Percentiles rank a stretch among this genome's conserved stretches.
Conservation (phyloP, 768 basidiomycete genomes). For the Tulasnella sp. region DNA sequence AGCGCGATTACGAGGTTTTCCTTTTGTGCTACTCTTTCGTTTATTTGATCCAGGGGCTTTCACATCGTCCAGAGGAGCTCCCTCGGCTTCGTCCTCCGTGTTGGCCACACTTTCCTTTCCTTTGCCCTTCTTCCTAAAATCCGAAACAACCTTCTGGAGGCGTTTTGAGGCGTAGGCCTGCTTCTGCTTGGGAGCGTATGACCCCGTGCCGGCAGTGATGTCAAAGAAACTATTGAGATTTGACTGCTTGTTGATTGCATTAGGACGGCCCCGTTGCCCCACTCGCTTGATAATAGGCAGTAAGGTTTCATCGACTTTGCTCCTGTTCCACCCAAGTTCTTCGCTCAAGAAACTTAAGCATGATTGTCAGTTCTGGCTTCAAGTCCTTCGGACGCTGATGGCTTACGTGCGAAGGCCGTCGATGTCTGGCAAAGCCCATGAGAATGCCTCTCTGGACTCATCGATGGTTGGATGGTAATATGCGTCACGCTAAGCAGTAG, state of each 20-base stretch:
- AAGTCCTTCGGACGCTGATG: not conserved
- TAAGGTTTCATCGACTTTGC: conserved; percentile 83
- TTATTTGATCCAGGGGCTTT: conserved; percentile 15
- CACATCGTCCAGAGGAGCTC: conserved; percentile 25
- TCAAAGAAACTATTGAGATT: conserved; percentile 69
- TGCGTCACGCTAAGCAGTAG: conserved; percentile 57
- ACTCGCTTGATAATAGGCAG: conserved; percentile 86
- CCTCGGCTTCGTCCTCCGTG: conserved; percentile 22
- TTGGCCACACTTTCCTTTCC: not conserved
- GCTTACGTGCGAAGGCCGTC: conserved; percentile 76
- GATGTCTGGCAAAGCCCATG: conserved; percentile 95
- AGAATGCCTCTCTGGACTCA: conserved; percentile 84
- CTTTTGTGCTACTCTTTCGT: not conserved
- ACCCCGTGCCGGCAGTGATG: conserved; percentile 51
- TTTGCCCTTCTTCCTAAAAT: conserved; percentile 46
- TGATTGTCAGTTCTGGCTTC: conserved; percentile 8
- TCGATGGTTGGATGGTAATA: conserved; percentile 90
- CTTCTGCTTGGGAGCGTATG: conserved; percentile 63
- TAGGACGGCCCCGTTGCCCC: conserved; percentile 59
- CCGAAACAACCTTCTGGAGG: conserved; percentile 59
- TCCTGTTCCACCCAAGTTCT: conserved; percentile 71
- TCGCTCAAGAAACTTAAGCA: conserved; percentile 49
- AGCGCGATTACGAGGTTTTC: not conserved
- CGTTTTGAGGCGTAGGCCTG: conserved; percentile 80
- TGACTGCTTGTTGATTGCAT: conserved; percentile 62